These are phyloP conservation scores for Lanmaoa rubissima DNA, from an alignment of 768 basidiomycete species.

Conservation along the genomic window DNA sequence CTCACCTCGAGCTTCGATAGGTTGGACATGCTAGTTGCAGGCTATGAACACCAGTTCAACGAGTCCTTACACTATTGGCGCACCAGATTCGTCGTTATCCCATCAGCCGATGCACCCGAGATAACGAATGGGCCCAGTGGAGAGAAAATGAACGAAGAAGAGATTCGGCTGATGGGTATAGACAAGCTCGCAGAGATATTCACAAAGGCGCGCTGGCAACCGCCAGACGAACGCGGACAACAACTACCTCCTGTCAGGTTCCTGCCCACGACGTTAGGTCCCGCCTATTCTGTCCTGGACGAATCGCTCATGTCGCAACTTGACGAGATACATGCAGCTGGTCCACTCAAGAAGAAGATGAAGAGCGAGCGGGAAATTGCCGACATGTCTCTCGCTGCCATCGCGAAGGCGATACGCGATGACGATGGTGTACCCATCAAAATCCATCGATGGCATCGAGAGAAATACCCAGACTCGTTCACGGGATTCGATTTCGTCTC, in stretches of 20 bases:
- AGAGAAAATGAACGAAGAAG: conserved; percentile 81
- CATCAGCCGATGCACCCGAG: conserved; percentile 68
- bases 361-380: conserved; percentile 73
- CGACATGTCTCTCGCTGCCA: conserved; percentile 57
- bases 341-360: conserved; percentile 76
- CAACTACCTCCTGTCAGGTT: conserved; percentile 66
- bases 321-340: conserved; percentile 73
- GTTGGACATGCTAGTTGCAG: conserved; percentile 81
- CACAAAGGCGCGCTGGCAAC: conserved; percentile 77
- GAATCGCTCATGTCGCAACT: conserved; percentile 75
- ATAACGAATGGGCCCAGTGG: conserved; percentile 56
- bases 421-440: conserved; percentile 84
- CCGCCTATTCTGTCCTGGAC: conserved; percentile 76
- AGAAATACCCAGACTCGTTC: conserved; percentile 76
- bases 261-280: conserved; percentile 82
- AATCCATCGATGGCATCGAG: conserved; percentile 79
- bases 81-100: conserved; percentile 90
- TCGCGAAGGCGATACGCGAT: conserved; percentile 84
- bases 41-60: conserved; percentile 76
- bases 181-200: conserved; percentile 90
- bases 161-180: conserved; percentile 84
- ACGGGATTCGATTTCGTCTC: conserved; percentile 87
- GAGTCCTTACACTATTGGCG: conserved; percentile 91
- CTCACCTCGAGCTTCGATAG: conserved; percentile 36
- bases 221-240: conserved; percentile 40